These are phyloP conservation scores for Phytophthora sp. DNA, from an alignment of 352 stramenopile genomes.

Conservation along the genomic window DNA sequence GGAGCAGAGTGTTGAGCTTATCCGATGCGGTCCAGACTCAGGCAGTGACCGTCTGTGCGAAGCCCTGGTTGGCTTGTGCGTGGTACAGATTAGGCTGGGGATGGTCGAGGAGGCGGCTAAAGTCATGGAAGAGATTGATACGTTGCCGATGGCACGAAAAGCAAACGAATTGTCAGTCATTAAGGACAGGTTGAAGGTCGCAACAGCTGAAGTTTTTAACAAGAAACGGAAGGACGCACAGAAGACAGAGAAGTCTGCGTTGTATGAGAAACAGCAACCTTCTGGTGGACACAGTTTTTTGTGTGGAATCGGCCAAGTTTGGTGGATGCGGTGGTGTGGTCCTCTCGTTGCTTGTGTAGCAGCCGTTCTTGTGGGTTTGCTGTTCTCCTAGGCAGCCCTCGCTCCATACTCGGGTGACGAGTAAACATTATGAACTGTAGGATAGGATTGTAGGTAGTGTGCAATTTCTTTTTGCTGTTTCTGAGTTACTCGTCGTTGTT, in stretches of 20 bases:
- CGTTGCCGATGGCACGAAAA: slow-evolving; percentile 30
- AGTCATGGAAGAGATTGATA: slow-evolving; percentile 53
- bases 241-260: not conserved
- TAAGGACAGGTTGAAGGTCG: slow-evolving; percentile 41
- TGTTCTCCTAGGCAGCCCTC: slow-evolving; percentile 11
- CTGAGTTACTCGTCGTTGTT: slow-evolving; percentile 17
- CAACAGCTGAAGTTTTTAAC: slow-evolving; percentile 4
- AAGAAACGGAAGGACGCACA: slow-evolving; percentile 6
- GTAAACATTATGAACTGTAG: slow-evolving; percentile 29
- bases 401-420: not conserved
- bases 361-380: slow-evolving; percentile 11
- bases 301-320: slow-evolving; percentile 7
- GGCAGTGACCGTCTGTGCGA: slow-evolving; percentile 43
- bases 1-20: slow-evolving; percentile 36
- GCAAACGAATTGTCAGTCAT: slow-evolving; percentile 50
- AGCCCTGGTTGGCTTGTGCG: slow-evolving; percentile 60
- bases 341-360: slow-evolving; percentile 21
- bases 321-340: slow-evolving; percentile 31
- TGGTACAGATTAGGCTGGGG: slow-evolving; percentile 57
- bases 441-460: slow-evolving; percentile 23
- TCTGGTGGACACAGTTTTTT: slow-evolving; percentile 1
- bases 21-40: slow-evolving; percentile 6
- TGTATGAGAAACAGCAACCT: slow-evolving; percentile 14
- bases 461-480: slow-evolving; percentile 4
- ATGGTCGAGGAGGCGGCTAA: slow-evolving; percentile 35